Conservation (phyloP, 768 basidiomycete species). For the Myochromella boudieri region DNA sequence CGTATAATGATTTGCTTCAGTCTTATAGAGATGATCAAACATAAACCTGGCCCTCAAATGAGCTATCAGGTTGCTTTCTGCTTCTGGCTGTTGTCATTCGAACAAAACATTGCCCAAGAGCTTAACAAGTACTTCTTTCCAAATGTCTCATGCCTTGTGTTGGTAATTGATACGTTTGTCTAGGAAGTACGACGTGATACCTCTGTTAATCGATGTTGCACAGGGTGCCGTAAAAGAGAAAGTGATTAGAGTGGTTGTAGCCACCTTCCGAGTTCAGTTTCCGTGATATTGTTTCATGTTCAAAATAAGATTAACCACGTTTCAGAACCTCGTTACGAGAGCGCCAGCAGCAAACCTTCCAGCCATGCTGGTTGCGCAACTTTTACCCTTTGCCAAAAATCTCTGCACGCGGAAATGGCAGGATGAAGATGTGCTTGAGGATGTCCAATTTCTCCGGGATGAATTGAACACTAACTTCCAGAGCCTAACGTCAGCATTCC, state of each 20-base stretch:
- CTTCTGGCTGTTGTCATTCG: conserved; percentile 93
- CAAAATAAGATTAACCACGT: not conserved
- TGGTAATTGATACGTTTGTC: not conserved
- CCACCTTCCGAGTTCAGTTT: conserved; percentile 75
- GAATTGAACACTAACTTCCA: conserved; percentile 86
- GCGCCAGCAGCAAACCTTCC: conserved; percentile 89
- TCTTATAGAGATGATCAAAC: conserved; percentile 78
- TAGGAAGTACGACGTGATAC: conserved; percentile 90
- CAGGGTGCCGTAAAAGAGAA: conserved; percentile 95
- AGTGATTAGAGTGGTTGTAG: conserved; percentile 89
- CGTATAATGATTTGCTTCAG: conserved; percentile 35
- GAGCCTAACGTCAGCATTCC: conserved; percentile 74
- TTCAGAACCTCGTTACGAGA: conserved; percentile 84
- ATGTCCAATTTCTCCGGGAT: conserved; percentile 83
- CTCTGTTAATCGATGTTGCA: conserved; percentile 78
- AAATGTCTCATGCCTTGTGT: not conserved
- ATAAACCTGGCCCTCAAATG: conserved; percentile 88
- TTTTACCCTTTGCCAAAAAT: conserved; percentile 86
- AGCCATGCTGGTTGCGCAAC: conserved; percentile 86
- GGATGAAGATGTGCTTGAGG: conserved; percentile 93
- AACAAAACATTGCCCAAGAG: conserved; percentile 78
- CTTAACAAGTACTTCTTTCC: conserved; percentile 72
- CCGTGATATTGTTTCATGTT: conserved; percentile 12
- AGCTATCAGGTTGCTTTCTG: conserved; percentile 93
- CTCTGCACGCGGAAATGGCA: conserved; percentile 85